These are phyloP conservation scores for Litchi chinensis DNA, from an alignment of 345 rosid genomes.

Conservation along the genomic window DNA sequence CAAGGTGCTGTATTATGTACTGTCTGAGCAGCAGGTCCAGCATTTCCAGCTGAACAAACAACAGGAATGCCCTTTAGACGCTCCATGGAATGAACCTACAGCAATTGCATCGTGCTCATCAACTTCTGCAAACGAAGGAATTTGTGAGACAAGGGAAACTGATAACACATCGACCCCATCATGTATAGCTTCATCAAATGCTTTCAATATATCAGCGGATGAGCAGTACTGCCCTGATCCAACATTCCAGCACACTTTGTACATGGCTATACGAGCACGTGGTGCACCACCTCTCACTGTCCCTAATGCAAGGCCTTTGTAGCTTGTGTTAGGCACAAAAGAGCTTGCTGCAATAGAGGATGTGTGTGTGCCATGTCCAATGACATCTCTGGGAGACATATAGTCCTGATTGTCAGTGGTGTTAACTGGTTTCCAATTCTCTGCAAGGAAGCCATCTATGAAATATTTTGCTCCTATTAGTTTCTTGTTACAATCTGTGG, in stretches of 20 bases:
- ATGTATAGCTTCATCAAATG: constrained; percentile 54
- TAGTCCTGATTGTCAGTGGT: constrained; percentile 35
- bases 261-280: constrained; percentile 48
- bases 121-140: constrained; percentile 38
- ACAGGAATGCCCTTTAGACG: constrained; percentile 39
- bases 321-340: no score
- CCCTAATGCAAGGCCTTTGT: constrained; percentile 50
- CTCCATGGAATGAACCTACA: constrained; percentile 53
- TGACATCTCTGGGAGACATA: constrained; percentile 49
- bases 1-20: constrained; percentile 52
- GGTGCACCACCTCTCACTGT: constrained; percentile 47
- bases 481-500: constrained; percentile 42
- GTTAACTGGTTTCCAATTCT: constrained; percentile 40
- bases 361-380: constrained; percentile 58
- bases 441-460: constrained; percentile 45
- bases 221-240: constrained; percentile 9
- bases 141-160: constrained; percentile 39
- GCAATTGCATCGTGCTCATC: constrained; percentile 38
- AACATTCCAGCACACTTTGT: constrained; percentile 57
- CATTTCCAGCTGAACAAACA: constrained; percentile 36
- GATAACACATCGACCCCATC: constrained; percentile 56
- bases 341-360: constrained; percentile 39
- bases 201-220: constrained; percentile 48
- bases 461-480: constrained; percentile 60
- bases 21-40: constrained; percentile 43